phyloP scores from a whole-genome alignment of 2,329 filamentous ascomycete species.

The Tolypocladium inflatum region DNA sequence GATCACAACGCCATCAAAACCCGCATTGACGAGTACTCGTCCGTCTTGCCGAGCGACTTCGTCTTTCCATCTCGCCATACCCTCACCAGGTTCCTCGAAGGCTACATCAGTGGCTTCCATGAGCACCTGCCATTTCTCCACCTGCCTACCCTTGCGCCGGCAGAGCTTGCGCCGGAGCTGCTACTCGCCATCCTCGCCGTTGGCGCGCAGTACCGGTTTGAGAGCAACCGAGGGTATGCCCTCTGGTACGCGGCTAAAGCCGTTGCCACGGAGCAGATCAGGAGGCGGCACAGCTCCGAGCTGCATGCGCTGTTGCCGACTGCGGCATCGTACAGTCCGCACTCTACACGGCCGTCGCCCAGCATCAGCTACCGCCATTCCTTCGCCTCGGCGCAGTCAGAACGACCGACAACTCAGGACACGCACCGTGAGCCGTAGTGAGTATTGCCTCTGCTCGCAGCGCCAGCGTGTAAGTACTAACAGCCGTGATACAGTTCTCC shows the following conservation, averaged over 20 bases:
- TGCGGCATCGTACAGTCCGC: slow-evolving; percentile 48
- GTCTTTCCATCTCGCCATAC: slow-evolving; percentile 61
- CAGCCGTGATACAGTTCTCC: slow-evolving; percentile 32
- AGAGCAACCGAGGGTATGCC: slow-evolving; percentile 47
- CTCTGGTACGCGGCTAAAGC: slow-evolving; percentile 53
- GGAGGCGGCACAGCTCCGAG: slow-evolving; percentile 46
- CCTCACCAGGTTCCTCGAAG: slow-evolving; percentile 58
- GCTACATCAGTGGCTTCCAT: slow-evolving; percentile 59
- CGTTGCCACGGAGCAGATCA: slow-evolving; percentile 48
- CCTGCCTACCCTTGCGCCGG: slow-evolving; percentile 53
- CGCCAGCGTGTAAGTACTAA: background rate
- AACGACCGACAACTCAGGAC: slow-evolving; percentile 46
- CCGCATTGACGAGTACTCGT: slow-evolving; percentile 51
- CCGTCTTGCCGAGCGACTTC: slow-evolving; percentile 52
- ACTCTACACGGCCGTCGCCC: slow-evolving; percentile 49
- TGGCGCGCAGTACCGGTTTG: slow-evolving; percentile 57
- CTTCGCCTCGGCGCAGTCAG: slow-evolving; percentile 48
- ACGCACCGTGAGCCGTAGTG: slow-evolving; percentile 51
- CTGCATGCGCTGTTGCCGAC: slow-evolving; percentile 47
- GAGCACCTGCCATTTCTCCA: slow-evolving; percentile 53
- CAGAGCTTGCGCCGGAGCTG: slow-evolving; percentile 58
- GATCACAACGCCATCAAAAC: slow-evolving; percentile 48
- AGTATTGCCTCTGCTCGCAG: slow-evolving; percentile 16
- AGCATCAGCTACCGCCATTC: slow-evolving; percentile 48
- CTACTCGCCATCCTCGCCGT: slow-evolving; percentile 59